Evolutionary conservation across 2,329 filamentous ascomycete genomes (phyloP).

Genomic region (Paraconiothyrium brasiliense): DNA sequence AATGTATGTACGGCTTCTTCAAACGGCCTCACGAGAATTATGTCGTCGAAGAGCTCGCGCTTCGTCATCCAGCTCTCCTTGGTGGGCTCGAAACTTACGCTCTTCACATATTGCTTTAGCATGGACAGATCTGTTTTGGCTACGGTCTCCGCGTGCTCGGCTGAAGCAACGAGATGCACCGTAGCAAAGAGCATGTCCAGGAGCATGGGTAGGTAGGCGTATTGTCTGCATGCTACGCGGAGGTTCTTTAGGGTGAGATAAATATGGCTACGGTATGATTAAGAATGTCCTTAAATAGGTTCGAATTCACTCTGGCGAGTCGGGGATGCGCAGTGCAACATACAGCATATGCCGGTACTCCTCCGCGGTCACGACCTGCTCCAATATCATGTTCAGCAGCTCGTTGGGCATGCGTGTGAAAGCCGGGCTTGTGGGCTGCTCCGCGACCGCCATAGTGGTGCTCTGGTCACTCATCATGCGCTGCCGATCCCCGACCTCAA

Average conservation of each 20-base stretch:
- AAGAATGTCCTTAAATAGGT: neutral
- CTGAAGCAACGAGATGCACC: neutral
- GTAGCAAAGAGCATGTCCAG: neutral
- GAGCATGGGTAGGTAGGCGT: neutral
- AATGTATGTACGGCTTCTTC: slow-evolving; percentile 3
- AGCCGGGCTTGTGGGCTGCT: neutral
- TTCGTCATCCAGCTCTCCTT: slow-evolving; percentile 6
- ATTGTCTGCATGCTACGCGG: slow-evolving; percentile 7
- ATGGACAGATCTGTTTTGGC: neutral
- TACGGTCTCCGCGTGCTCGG: neutral
- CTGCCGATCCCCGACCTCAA: neutral
- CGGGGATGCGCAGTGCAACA: neutral
- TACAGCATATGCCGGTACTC: neutral
- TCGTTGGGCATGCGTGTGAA: slow-evolving; percentile 3
- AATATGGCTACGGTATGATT: neutral
- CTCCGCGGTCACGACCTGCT: neutral
- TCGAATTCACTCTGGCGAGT: neutral
- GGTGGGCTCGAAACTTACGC: neutral
- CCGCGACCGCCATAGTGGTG: neutral
- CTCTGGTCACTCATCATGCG: neutral
- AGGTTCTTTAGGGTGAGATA: slow-evolving; percentile 5
- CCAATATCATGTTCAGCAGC: slow-evolving; percentile 2
- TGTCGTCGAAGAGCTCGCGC: slow-evolving; percentile 5
- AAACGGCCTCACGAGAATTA: neutral
- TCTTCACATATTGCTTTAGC: neutral